Percentiles rank a stretch among this genome's conserved stretches.
phyloP scores from a whole-genome alignment of 2,329 filamentous ascomycete genomes.

The Phyllachora maydis region DNA sequence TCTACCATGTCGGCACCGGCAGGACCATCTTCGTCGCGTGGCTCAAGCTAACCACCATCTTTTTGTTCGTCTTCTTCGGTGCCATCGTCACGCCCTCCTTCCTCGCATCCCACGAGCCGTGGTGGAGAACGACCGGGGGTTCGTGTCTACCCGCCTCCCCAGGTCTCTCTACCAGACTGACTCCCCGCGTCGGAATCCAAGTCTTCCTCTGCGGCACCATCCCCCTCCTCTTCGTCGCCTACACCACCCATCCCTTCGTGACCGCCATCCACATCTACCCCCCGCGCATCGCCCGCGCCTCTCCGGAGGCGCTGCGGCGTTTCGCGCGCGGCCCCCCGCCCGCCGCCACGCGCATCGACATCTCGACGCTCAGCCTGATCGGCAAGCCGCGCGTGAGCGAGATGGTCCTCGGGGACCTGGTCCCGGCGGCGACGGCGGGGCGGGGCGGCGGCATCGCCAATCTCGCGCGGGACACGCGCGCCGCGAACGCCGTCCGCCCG shows the following conservation, averaged over 20 bases:
- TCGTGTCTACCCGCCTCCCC: background rate
- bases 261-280: conserved; percentile 50
- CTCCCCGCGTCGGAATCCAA: conserved; percentile 9
- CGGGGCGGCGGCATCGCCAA: conserved; percentile 17
- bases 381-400: conserved; percentile 25
- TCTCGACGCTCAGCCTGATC: conserved; percentile 34
- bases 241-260: conserved; percentile 49
- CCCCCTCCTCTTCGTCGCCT: conserved; percentile 43
- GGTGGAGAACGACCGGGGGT: conserved; percentile 6
- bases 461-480: conserved; percentile 10
- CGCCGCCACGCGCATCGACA: conserved; percentile 21
- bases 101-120: conserved; percentile 16
- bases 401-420: conserved; percentile 13
- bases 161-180: background rate
- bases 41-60: conserved; percentile 50
- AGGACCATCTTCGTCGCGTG: conserved; percentile 48
- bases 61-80: conserved; percentile 45
- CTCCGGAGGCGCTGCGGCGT: conserved; percentile 29
- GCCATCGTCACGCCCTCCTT: conserved; percentile 42
- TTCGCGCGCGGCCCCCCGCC: conserved; percentile 29
- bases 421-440: conserved; percentile 8
- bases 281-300: conserved; percentile 41
- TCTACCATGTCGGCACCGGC: conserved; percentile 56
- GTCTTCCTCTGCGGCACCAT: conserved; percentile 38
- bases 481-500: conserved; percentile 6